Evolutionary conservation across 108 stramenopile genomes (phyloP).

Genomic region (Seminavis robusta): DNA sequence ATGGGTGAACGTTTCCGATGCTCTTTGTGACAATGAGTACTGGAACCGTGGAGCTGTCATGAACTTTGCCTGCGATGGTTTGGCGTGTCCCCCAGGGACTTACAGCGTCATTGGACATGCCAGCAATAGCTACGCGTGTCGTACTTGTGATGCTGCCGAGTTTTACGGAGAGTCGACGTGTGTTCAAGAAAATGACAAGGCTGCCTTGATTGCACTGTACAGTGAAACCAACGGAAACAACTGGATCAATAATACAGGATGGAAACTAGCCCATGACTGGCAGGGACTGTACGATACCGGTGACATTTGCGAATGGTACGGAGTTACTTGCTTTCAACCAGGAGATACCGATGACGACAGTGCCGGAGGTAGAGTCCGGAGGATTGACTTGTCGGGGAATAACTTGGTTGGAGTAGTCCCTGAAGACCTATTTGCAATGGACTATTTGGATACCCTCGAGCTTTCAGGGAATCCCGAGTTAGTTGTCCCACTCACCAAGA

Average conservation of each 20-base stretch:
- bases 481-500: too few species aligned
- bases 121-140: slow-evolving; percentile 14
- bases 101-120: slow-evolving; percentile 46
- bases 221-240: slow-evolving; percentile 5
- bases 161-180: slow-evolving; percentile 24
- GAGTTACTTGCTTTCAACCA: slow-evolving; percentile 36
- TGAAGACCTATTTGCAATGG: too few species aligned
- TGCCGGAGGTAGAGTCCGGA: too few species aligned
- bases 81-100: slow-evolving; percentile 54
- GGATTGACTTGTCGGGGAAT: too few species aligned
- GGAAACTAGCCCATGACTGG: slow-evolving; percentile 7
- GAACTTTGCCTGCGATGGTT: slow-evolving; percentile 50
- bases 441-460: too few species aligned
- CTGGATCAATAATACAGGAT: slow-evolving; percentile 13
- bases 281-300: too few species aligned
- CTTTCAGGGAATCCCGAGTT: too few species aligned
- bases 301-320: slow-evolving; percentile 26
- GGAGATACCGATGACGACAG: slow-evolving; percentile 10
- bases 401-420: too few species aligned
- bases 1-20: slow-evolving; percentile 4
- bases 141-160: slow-evolving; percentile 14
- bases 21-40: slow-evolving; percentile 20
- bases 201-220: slow-evolving; percentile 35
- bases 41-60: slow-evolving; percentile 41
- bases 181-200: slow-evolving; percentile 19